Evolutionary conservation across 2,329 filamentous ascomycete genomes (phyloP), one percentile per base, ranked within the genome.

Genomic region (Curvularia verruculosa): DNA sequence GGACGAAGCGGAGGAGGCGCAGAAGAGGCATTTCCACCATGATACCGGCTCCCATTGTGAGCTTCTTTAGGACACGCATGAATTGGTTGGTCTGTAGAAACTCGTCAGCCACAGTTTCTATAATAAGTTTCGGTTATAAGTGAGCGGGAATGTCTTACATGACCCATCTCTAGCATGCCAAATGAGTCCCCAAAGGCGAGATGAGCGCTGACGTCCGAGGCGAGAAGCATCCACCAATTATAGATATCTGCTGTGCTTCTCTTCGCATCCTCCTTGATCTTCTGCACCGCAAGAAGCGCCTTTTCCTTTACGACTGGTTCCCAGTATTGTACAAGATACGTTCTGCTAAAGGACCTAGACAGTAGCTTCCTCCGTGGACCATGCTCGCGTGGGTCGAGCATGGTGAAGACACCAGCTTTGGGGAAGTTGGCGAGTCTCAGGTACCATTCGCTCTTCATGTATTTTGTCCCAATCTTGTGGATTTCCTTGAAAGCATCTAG

Each of bases 121-220:
- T n/a, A n/a, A n/a, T n/a, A n/a, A n/a, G n/a, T 31, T 10, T 5
- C 26, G n/a, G n/a, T 7, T 19, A 13, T 46, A 3, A n/a, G 24
- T 7, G 7, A 29, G 28, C 12, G 28, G 28, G 28, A 12, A 10
- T 26, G 15, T 23, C 73, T 61, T 57, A 76, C 75, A 46, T 73
- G 46, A 24, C 77, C 78, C 10, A 56, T 63, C 52, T 79, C 75
- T 3, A 79, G 54, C 63, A 76, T 77, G 18, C 70, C 61, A 48
- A 79, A 79, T 0, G 67, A 72, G 48, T 78, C 73, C 7, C 78
- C 77, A 55, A 79, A 79, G 28, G 74, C 71, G 9, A 79, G 56
- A 41, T 74, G 62, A 4, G 69, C 69, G 18, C 68, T 70, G 2
- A 79, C 67, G 53, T 80, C 78, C 1, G 74, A 71, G 5, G 77